A percentile compares a stretch with the other conserved stretches of the same genome.
Conservation (phyloP, 768 basidiomycete species). For the Hygrophorus russula region DNA sequence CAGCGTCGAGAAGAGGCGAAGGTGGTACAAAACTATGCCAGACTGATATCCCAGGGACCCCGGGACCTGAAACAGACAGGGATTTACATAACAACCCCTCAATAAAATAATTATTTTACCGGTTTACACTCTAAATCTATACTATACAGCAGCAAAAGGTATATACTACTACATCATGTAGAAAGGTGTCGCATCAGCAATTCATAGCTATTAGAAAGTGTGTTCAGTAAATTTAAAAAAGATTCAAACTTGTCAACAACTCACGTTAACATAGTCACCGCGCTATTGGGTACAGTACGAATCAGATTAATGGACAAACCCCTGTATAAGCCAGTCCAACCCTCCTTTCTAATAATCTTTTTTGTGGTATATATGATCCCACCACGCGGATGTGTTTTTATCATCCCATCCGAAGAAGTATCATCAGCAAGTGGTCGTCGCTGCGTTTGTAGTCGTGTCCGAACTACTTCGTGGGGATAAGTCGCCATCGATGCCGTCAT, state of each 20-base stretch:
- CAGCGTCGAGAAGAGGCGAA: conserved; percentile 15
- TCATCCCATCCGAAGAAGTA: conserved; percentile 49
- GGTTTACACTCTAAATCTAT: too few relatives aligned
- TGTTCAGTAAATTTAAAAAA: not conserved
- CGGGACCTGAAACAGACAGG: not conserved
- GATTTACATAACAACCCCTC: not conserved
- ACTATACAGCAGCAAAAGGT: too few relatives aligned
- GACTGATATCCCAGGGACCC: too few relatives aligned
- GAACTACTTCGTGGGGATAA: conserved; percentile 96
- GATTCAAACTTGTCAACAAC: too few relatives aligned
- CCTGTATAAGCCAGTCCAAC: conserved; percentile 84
- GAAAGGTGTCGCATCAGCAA: conserved; percentile 42
- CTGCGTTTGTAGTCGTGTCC: conserved; percentile 93
- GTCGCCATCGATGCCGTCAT: conserved; percentile 94
- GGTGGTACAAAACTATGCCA: not conserved
- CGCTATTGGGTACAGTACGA: conserved; percentile 92
- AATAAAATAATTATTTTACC: too few relatives aligned
- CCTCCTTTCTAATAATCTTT: conserved; percentile 70
- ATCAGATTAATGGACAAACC: conserved; percentile 91
- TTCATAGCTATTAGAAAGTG: conserved; percentile 29
- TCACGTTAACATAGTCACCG: conserved; percentile 91
- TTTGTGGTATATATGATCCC: conserved; percentile 67
- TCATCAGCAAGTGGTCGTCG: conserved; percentile 51
- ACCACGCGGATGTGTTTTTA: conserved; percentile 40
- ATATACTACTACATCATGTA: conserved; percentile 15